Evolutionary conservation across 164 flowering plant species (phyloP), one percentile per base, ranked within the genome.

Genomic region (Stephania japonica): DNA sequence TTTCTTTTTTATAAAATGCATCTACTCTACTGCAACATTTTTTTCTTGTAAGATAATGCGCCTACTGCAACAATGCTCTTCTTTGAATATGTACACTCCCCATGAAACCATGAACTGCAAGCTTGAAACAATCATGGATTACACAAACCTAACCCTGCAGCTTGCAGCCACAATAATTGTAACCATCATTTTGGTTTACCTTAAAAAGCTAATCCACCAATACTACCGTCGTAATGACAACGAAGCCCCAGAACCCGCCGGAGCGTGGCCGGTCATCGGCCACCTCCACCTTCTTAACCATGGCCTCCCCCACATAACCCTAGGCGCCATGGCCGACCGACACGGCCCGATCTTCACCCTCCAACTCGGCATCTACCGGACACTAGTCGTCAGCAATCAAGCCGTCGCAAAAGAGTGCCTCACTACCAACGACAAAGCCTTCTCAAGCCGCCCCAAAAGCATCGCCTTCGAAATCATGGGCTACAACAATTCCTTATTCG

Each of bases 231-330:
- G n/a, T n/a, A n/a, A 13, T 44, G 5, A 1, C 0, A 44, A 44
- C 49, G 12, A 49, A 18, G 44, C 80, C 42, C 80, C 80, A 1
- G 72, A 78, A 59, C 72, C 80, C 0, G 32, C 72, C 0, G 80
- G 80, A 0, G 67, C 71, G 26, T 78, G 74, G 80, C 80, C 80
- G 0, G 18, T 78, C 24, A 59, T 78, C 12, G 80, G 80, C 5
- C 80, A 78, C 21, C 75, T 78, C 19, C 75, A 47, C 24, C n/a
- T 78, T 0, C 27, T 64, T 0, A 67, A 72, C 7, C 13, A 42
- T 1, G 38, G 10, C 11, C 71, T 68, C 0, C 74, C 70, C 7
- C 67, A 43, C 41, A 32, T 47, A 25, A 42, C 61, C 4, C 50
- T 78, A 4, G 80, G 65, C 11, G 67, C 67, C 73, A 61, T 78